phyloP scores from a whole-genome alignment of 306 rosid species.

The Cucumis sativus region DNA sequence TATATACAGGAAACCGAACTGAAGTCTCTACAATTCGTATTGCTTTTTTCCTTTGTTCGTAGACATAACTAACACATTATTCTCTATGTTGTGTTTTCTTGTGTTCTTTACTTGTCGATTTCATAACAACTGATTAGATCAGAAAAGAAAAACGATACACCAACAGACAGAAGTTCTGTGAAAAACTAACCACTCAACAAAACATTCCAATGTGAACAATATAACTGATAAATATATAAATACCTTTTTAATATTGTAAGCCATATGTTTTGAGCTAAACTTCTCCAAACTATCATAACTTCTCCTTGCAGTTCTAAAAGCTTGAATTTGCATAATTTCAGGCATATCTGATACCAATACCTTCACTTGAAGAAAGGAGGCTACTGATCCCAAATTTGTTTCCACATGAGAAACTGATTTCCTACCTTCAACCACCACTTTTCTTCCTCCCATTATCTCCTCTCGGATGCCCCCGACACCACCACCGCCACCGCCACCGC shows the following conservation, averaged over 20 bases:
- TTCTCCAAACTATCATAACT: constrained; percentile 68
- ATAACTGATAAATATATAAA: background rate
- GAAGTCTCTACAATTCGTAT: too few relatives aligned
- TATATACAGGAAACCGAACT: too few relatives aligned
- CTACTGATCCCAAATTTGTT: constrained; percentile 45
- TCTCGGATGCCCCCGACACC: background rate
- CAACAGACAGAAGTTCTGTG: too few relatives aligned
- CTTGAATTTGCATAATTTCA: constrained; percentile 81
- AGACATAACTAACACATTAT: too few relatives aligned
- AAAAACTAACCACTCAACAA: background rate
- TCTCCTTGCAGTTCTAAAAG: constrained; percentile 74
- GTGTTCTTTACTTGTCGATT: too few relatives aligned
- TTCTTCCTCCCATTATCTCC: background rate
- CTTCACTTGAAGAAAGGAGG: constrained; percentile 59
- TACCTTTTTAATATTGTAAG: constrained; percentile 88
- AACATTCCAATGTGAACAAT: background rate
- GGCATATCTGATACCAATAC: constrained; percentile 87
- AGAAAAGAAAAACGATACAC: background rate
- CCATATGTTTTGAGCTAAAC: constrained; percentile 66
- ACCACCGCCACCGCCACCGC: background rate
- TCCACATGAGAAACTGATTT: constrained; percentile 85
- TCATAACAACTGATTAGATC: too few relatives aligned
- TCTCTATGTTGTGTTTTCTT: too few relatives aligned
- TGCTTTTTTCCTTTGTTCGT: too few relatives aligned
- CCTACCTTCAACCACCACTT: constrained; percentile 32